Base-by-base conservation (phyloP, 1,139 yeast genomes). In the Debaryomyces psychrophilus region DNA sequence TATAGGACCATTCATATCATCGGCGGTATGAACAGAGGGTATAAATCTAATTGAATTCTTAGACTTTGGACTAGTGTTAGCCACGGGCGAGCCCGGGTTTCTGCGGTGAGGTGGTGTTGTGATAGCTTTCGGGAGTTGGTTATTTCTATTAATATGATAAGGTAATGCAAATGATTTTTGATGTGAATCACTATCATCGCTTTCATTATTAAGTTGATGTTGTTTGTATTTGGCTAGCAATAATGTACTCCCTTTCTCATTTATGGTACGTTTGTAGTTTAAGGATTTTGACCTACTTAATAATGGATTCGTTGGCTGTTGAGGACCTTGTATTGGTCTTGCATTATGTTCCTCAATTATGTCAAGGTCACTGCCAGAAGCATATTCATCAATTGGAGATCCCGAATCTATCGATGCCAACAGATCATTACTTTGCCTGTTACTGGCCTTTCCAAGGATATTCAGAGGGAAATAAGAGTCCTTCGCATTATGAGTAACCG, bases 401-500 rank as follows among this genome's bases (percentile, higher is more conserved):
- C 41, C 47, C 1, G 59, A 53, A 31, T 53, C 62, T 1, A 57
- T 44, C 1, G 63, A 58, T 20, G 53, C 45, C 27, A 11, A 55
- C 62, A 6, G 62, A 53, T 29, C 50, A 45, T 31, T 35, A 11
- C 31, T 25, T 5, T 34, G 37, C 20, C 34, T 48, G 18, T 28
- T 22, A n/a, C 53, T 46, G 3, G 61, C 48, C 40, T 49, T 53
- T 5, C 57, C 49, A 1, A 62, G 53, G 1, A 57, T 48, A 3
- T 50, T 49, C 42, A 51, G 53, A 4, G 72, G 71, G 55, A 69
- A 70, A 49, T 68, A 69, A 2, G 72, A 65, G 42, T 65, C 69
- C 34, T 60, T 59, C 3, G 60, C 56, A 35, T 56, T 54, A 41
- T 56, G 60, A 2, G 51, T 50, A 12, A 53, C 55, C 3, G 51